Conservation (phyloP, 768 basidiomycete species). For the Serendipita sp. region DNA sequence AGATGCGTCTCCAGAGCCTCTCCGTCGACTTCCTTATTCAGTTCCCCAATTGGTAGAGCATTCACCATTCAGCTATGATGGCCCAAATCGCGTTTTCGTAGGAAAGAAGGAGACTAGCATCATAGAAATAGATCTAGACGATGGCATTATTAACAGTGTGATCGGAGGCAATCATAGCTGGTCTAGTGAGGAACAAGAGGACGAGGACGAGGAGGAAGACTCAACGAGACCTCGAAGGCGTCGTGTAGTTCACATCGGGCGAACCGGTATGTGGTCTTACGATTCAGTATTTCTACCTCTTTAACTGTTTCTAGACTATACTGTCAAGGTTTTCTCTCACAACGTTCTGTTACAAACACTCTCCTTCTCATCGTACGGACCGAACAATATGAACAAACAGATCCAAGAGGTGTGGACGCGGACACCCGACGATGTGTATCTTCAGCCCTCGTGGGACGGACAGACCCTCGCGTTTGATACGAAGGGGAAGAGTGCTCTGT, state of each 20-base stretch:
- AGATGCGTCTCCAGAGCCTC: conserved; percentile 24
- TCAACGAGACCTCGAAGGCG: not conserved
- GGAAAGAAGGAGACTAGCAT: conserved; percentile 79
- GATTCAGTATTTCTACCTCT: not conserved
- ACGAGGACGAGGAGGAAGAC: not conserved
- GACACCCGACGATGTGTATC: conserved; percentile 63
- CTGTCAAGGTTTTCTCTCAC: conserved; percentile 22
- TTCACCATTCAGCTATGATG: conserved; percentile 67
- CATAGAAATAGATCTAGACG: conserved; percentile 21
- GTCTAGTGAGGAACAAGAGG: not conserved
- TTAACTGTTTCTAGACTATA: conserved; percentile 19
- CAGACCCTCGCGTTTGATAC: conserved; percentile 53
- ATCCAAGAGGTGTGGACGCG: conserved; percentile 57
- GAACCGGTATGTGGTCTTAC: conserved; percentile 33
- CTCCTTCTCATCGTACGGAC: conserved; percentile 81
- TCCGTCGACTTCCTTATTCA: conserved; percentile 79
- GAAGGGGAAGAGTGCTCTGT: conserved; percentile 22
- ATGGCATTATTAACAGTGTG: conserved; percentile 18
- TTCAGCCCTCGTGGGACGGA: conserved; percentile 66
- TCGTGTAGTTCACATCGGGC: conserved; percentile 37
- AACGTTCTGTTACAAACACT: conserved; percentile 53
- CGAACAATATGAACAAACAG: conserved; percentile 69
- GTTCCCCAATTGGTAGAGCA: conserved; percentile 86
- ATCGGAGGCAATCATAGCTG: conserved; percentile 16
- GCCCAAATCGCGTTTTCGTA: conserved; percentile 60